Conservation (phyloP, 2,329 filamentous ascomycete species). For the Arthrobotrys sphaeroides region DNA sequence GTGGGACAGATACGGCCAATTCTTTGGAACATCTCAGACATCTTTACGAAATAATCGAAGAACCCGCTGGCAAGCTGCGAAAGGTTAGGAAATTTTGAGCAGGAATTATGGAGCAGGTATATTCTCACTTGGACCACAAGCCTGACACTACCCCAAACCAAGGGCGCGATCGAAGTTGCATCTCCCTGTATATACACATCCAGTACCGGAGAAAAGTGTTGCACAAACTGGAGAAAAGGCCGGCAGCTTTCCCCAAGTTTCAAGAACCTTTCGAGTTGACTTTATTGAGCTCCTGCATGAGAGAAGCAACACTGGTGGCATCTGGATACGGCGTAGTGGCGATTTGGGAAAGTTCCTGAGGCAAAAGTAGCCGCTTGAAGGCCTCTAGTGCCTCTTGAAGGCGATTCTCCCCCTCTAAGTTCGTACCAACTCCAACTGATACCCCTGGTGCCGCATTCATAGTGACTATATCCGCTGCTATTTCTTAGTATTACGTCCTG, state of each 20-base stretch:
- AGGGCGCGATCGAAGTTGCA: constrained; percentile 2
- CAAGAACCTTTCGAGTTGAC: constrained; percentile 7
- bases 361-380: constrained; percentile 7
- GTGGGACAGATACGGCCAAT: constrained; percentile 5
- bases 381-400: neutral
- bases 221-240: constrained; percentile 15
- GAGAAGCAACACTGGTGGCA: neutral
- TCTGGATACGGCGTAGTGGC: neutral
- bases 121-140: constrained; percentile 2
- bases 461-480: neutral
- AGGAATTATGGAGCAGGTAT: neutral
- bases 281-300: constrained; percentile 9
- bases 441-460: neutral
- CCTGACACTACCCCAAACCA: constrained; percentile 7
- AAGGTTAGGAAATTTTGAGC: neutral
- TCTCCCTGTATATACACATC: constrained; percentile 16
- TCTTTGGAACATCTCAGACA: constrained; percentile 2
- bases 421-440: neutral
- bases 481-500: neutral
- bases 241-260: constrained; percentile 8
- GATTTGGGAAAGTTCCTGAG: neutral
- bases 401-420: neutral
- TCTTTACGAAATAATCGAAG: constrained; percentile 10
- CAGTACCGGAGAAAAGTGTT: constrained; percentile 12
- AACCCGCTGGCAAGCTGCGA: neutral